Evolutionary conservation across 192 early-diverging fungal species (phyloP).

Genomic region (Coemansia biformis): DNA sequence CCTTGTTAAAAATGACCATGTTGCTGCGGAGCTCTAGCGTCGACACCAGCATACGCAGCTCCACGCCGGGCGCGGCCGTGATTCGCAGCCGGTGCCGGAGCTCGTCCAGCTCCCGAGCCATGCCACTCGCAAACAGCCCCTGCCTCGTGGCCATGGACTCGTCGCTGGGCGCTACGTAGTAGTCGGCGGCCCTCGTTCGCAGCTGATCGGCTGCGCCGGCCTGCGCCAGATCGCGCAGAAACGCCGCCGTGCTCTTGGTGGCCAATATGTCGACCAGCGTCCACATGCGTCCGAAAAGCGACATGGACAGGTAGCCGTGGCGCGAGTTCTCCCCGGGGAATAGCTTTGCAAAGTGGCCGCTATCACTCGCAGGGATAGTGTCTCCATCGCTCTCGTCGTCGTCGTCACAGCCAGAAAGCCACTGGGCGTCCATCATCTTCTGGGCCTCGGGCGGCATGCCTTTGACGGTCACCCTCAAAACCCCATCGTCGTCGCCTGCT

Average conservation of each 20-base stretch:
- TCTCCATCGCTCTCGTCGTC: conserved; percentile 7
- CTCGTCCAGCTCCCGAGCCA: conserved; percentile 15
- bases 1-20: conserved; percentile 31
- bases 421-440: not conserved
- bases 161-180: conserved; percentile 30
- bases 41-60: conserved; percentile 29
- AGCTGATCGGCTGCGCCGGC: not conserved
- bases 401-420: not conserved
- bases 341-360: conserved; percentile 20
- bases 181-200: conserved; percentile 4
- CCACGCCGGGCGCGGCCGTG: conserved; percentile 7
- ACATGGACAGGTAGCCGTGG: conserved; percentile 13
- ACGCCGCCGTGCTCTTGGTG: conserved; percentile 22
- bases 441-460: not conserved
- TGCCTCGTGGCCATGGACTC: conserved; percentile 36
- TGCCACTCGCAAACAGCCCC: conserved; percentile 12
- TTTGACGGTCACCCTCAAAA: conserved; percentile 1
- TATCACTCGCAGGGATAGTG: not conserved
- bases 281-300: conserved; percentile 49
- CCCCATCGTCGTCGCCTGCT: not conserved
- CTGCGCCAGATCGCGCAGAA: conserved; percentile 16
- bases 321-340: conserved; percentile 8
- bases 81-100: conserved; percentile 15
- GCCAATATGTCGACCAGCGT: conserved; percentile 27
- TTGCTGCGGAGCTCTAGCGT: conserved; percentile 41